Percentiles rank a stretch among this genome's conserved stretches.
These are phyloP conservation scores for Cladosporium sp. DNA, from an alignment of 2,329 filamentous ascomycete species.

Conservation along the genomic window DNA sequence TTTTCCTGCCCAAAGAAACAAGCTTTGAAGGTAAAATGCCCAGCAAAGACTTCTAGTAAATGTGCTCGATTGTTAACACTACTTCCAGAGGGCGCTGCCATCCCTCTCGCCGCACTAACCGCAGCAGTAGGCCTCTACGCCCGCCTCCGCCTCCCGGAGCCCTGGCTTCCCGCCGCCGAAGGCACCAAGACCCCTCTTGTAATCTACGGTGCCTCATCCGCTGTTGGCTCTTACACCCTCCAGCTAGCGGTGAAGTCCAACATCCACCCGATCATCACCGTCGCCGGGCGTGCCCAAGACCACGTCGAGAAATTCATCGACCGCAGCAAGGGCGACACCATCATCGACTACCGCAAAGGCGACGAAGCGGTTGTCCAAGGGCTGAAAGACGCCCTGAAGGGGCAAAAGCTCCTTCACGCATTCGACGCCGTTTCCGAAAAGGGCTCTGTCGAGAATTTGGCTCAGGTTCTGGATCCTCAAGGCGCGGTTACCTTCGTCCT, in stretches of 20 bases:
- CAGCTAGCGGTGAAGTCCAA: slow-evolving; percentile 36
- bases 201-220: slow-evolving; percentile 38
- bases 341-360: slow-evolving; percentile 53
- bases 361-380: slow-evolving; percentile 46
- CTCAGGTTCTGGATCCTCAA: slow-evolving; percentile 38
- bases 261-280: slow-evolving; percentile 40
- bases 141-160: slow-evolving; percentile 39
- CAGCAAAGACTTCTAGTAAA: background rate
- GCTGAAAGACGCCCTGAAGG: slow-evolving; percentile 42
- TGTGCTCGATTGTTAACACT: too few species aligned
- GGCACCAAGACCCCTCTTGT: slow-evolving; percentile 28
- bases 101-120: slow-evolving; percentile 45
- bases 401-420: slow-evolving; percentile 45
- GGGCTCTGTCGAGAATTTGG: slow-evolving; percentile 40
- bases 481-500: slow-evolving; percentile 33
- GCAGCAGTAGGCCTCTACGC: slow-evolving; percentile 43
- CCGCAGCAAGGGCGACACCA: slow-evolving; percentile 35
- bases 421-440: slow-evolving; percentile 57
- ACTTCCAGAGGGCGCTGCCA: slow-evolving; percentile 38
- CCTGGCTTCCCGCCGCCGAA: slow-evolving; percentile 32
- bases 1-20: slow-evolving; percentile 47
- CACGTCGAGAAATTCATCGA: slow-evolving; percentile 38
- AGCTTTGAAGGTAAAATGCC: slow-evolving; percentile 45
- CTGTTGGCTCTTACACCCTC: slow-evolving; percentile 39
- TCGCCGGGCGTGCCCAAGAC: slow-evolving; percentile 35